A percentile compares a stretch with the other conserved stretches of the same genome.
phyloP scores from a whole-genome alignment of 768 basidiomycete genomes.

The Mrakia hoshinonis region DNA sequence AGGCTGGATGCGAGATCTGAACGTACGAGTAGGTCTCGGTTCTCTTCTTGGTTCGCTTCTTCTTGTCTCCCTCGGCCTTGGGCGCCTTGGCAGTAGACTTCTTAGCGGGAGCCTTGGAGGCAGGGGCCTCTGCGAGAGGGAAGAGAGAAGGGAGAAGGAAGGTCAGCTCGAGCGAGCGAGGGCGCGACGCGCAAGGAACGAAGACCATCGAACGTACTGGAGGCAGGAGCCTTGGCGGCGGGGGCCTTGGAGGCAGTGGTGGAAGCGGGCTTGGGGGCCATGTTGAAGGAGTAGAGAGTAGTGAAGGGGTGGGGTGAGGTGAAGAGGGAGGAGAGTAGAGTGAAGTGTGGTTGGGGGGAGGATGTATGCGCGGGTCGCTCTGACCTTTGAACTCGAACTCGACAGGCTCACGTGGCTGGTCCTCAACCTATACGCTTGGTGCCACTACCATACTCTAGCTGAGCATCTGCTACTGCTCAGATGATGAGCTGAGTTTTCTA shows the following conservation, averaged over 20 bases:
- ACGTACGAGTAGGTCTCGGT: slow-evolving; percentile 29
- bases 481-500: no score
- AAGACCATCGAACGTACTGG: neutral
- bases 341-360: neutral
- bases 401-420: neutral
- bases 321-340: neutral
- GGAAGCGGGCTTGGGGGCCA: slow-evolving; percentile 26
- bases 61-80: slow-evolving; percentile 29
- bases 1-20: neutral
- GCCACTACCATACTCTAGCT: no score
- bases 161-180: neutral
- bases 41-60: slow-evolving; percentile 30
- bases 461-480: no score
- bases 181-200: neutral
- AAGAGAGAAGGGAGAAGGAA: neutral
- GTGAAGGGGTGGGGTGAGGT: neutral
- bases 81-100: slow-evolving; percentile 54
- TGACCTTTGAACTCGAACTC: neutral
- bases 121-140: slow-evolving; percentile 42
- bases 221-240: slow-evolving; percentile 21
- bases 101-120: slow-evolving; percentile 66
- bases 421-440: no score
- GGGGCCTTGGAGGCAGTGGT: slow-evolving; percentile 24
- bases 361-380: neutral
- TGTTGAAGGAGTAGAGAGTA: neutral